Base-by-base conservation (phyloP, 2,329 filamentous ascomycete species). In the Talaromyces piceae region DNA sequence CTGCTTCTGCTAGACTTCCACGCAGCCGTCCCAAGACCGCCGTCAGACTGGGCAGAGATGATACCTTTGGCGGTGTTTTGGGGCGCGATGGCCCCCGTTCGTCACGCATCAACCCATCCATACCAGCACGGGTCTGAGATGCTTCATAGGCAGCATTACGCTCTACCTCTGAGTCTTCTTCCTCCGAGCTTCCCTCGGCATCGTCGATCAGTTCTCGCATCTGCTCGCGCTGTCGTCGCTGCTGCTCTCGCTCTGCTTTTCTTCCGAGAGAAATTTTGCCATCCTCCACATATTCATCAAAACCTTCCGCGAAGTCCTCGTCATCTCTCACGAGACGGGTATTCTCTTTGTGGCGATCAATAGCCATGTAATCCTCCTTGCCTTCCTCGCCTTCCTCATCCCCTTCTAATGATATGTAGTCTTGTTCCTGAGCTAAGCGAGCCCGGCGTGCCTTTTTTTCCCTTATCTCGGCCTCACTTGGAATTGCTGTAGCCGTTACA, bases 261-360 rank as follows among this genome's bases (percentile, higher is more conserved):
- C 79, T 82, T 28, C 90, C 88, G 0, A 96, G 75, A 1, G 87
- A 81, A 8, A 96, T 80, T 6, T 82, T 81, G 7, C 87, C 89
- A 63, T 95, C 88, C 37, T 93, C 87, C 7, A 93, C 88, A 60
- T 88, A 95, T 50, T 91, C 86, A 54, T 97, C 91, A 59, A 95
- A 97, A 0, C 90, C 91, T 70, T 97, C 93, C 31, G 87, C 88
- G 0, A 96, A 79, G 62, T 97, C 89, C 64, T 97, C 91, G 60
- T 97, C 91, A 28, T 96, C 90, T 39, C 78, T 80, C 5, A 90
- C 79, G 2, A 97, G 77, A 1, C 91, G 80, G 5, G 86, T 87
- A 55, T 90, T 79, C 28, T 81, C 79, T 57, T 81, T 81, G 16
- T 73, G 70, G 47, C 75, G 71, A 2, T 77, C 64, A 1, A 80